Conservation (phyloP, 352 stramenopile genomes). For the Globisporangium heterothallicum region DNA sequence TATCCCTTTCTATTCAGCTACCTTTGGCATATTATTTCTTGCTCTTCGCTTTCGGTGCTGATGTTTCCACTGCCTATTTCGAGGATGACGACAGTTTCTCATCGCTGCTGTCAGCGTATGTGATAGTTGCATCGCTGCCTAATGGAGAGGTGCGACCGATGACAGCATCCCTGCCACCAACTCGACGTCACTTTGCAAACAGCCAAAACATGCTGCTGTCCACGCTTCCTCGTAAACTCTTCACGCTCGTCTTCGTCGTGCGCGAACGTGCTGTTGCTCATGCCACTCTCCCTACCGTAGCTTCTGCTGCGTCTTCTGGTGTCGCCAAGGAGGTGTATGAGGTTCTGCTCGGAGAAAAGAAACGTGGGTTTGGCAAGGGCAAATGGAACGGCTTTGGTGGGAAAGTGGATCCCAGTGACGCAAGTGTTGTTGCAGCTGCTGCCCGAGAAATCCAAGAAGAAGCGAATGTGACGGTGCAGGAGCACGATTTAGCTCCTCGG, state of each 20-base stretch:
- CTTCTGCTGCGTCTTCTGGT: neutral
- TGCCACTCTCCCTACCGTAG: neutral
- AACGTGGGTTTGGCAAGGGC: slow-evolving; percentile 82
- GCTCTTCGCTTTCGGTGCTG: too few relatives aligned
- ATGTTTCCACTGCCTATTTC: too few relatives aligned
- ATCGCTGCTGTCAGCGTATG: too few relatives aligned
- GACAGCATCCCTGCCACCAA: neutral
- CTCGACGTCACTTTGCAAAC: neutral
- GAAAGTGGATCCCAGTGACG: slow-evolving; percentile 80
- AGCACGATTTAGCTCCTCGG: slow-evolving; percentile 17
- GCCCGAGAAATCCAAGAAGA: slow-evolving; percentile 71
- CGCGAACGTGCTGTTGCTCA: slow-evolving; percentile 13
- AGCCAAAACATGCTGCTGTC: slow-evolving; percentile 17
- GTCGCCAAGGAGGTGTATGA: slow-evolving; percentile 12
- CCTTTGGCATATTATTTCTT: too few relatives aligned
- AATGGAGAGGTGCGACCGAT: too few relatives aligned
- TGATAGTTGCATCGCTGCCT: neutral
- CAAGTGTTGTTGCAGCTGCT: slow-evolving; percentile 43
- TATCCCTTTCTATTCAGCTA: too few relatives aligned
- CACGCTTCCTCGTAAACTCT: slow-evolving; percentile 35
- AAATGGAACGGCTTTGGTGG: slow-evolving; percentile 92
- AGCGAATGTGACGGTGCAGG: slow-evolving; percentile 43
- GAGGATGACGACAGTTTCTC: too few relatives aligned
- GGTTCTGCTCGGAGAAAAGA: slow-evolving; percentile 85
- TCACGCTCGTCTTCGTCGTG: slow-evolving; percentile 50